Evolutionary conservation across 768 basidiomycete genomes (phyloP), one percentile per base, ranked within the genome.

Genomic region (Calvatia gigantea): DNA sequence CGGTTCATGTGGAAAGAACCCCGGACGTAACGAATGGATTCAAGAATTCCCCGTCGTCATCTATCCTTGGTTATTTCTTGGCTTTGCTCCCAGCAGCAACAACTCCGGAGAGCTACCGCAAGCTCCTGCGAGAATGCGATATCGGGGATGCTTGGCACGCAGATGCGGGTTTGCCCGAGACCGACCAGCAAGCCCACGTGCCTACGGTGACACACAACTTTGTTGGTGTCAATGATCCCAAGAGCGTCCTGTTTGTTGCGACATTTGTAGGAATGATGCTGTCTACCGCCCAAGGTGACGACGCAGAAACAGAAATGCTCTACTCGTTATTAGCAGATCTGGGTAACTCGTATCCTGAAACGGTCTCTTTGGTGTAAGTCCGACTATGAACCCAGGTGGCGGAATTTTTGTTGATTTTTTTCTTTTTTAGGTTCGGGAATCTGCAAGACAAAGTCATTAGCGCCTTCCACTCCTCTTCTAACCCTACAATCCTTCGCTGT

Each of bases 241-340:
- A 75, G 12, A 80, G 79, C 4, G 91, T 91, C 1, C 73, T 96
- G 7, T 77, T 95, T 8, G 76, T 85, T 4, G 80, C 85, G 38
- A 87, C 91, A 1, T 88, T 95, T 63, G 75, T 86, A 35, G 83
- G 83, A 2, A 84, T 88, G 1, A 89, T 95, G 69, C 75, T 94
- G 12, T 73, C 74, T 41, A 87, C 82, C 6, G 85, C 89, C 1
- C 86, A 91, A 63, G 85, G 87, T 2, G 89, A 92, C 59, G 89
- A 91, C 60, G 75, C 78, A 1, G 94, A 97, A 70, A 86, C 86
- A 2, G 83, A 91, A 66, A 86, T 94, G 37, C 68, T 95, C 42
- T 94, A 88, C 67, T 77, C 78, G 44, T 67, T 96, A 29, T 75
- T 97, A 28, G 82, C 89, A 28, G 86, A 92, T 39, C 79, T 92